Conservation (phyloP, 2,329 filamentous ascomycete genomes). For the Dothideomycetes sp. region DNA sequence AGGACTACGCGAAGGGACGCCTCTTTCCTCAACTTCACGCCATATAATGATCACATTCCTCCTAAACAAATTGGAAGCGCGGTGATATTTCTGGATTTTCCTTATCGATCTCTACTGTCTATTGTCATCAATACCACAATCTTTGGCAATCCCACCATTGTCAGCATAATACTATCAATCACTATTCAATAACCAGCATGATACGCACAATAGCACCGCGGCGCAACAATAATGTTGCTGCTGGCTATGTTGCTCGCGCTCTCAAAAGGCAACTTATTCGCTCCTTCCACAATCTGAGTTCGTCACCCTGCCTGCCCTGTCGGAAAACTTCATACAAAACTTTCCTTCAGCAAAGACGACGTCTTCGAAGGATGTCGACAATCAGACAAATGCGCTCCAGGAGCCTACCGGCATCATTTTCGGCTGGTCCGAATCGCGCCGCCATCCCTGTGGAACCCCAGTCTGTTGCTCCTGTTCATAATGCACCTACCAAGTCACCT, state of each 20-base stretch:
- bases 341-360: slow-evolving; percentile 7
- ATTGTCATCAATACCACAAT: slow-evolving; percentile 4
- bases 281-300: slow-evolving; percentile 4
- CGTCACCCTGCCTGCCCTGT: slow-evolving; percentile 11
- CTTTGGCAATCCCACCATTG: too few species aligned
- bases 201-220: slow-evolving; percentile 7
- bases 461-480: background rate
- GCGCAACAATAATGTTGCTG: slow-evolving; percentile 12
- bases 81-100: background rate
- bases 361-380: slow-evolving; percentile 2
- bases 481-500: background rate
- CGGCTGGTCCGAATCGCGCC: too few species aligned
- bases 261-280: background rate
- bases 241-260: slow-evolving; percentile 3
- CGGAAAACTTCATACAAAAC: slow-evolving; percentile 3
- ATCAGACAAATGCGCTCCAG: background rate
- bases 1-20: too few species aligned
- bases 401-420: slow-evolving; percentile 3
- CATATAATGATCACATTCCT: too few species aligned
- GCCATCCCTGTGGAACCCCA: background rate
- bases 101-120: background rate
- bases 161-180: slow-evolving; percentile 1
- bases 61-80: background rate
- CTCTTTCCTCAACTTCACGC: too few species aligned
- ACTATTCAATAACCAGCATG: slow-evolving; percentile 3